A percentile compares a stretch with the other conserved stretches of the same genome.
Evolutionary conservation across 352 stramenopile species (phyloP).

Genomic region (Lagenidium sp.): DNA sequence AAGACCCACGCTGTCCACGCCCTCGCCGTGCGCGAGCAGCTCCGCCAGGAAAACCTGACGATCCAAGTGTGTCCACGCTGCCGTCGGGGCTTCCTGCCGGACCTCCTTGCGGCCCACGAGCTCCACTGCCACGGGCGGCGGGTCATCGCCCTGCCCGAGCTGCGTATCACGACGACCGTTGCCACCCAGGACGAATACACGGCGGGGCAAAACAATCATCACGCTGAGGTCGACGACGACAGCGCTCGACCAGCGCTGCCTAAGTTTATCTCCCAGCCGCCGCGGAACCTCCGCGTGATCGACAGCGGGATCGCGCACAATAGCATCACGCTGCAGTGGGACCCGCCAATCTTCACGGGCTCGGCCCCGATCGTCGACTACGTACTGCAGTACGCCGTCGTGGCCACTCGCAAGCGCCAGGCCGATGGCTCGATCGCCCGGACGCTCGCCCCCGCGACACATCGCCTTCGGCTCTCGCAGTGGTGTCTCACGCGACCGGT

Average conservation of each 20-base stretch:
- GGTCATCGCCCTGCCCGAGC: slow-evolving; percentile 6
- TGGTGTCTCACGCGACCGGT: slow-evolving; percentile 52
- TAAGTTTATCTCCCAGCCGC: slow-evolving; percentile 53
- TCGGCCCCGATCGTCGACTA: slow-evolving; percentile 60
- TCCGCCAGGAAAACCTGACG: slow-evolving; percentile 10
- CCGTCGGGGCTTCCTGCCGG: not conserved
- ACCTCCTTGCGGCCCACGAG: not conserved
- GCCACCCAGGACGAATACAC: slow-evolving; percentile 1
- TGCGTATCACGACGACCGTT: not conserved
- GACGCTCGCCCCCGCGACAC: not conserved
- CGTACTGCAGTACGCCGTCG: slow-evolving; percentile 35
- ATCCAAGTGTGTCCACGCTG: not conserved
- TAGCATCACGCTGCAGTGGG: slow-evolving; percentile 35
- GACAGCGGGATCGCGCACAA: slow-evolving; percentile 26
- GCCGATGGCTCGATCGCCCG: not conserved
- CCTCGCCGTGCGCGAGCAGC: no score
- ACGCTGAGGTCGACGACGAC: no score
- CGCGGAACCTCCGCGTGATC: slow-evolving; percentile 37
- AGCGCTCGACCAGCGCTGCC: slow-evolving; percentile 1
- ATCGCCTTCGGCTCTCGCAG: slow-evolving; percentile 12
- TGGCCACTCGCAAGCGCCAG: slow-evolving; percentile 8
- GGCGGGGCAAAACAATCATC: no score
- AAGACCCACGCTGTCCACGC: no score
- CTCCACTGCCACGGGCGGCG: not conserved
- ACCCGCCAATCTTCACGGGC: slow-evolving; percentile 64